Percentiles rank a stretch among this genome's conserved stretches.
These are phyloP conservation scores for Mollisiaceae sp. DNA, from an alignment of 2,329 filamentous ascomycete species.

Conservation along the genomic window DNA sequence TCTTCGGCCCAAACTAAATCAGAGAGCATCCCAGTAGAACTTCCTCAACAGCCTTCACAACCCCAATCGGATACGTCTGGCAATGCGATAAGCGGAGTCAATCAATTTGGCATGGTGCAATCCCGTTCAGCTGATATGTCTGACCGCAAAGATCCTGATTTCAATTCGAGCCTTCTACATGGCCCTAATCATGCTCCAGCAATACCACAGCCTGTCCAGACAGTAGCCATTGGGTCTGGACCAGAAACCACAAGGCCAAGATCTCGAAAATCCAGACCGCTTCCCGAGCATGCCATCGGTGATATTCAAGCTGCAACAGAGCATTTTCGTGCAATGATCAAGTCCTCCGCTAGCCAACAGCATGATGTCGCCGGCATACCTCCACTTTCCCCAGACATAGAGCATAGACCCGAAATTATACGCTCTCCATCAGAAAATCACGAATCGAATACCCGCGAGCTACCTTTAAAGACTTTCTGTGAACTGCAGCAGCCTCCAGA, in stretches of 20 bases:
- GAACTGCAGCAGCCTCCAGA: conserved; percentile 1
- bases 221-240: not conserved
- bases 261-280: not conserved
- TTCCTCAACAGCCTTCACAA: not conserved
- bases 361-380: not conserved
- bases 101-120: not conserved
- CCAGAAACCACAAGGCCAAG: not conserved
- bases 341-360: conserved; percentile 20
- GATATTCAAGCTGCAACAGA: conserved; percentile 23
- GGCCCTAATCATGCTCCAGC: not conserved
- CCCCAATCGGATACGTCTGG: not conserved
- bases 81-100: not conserved
- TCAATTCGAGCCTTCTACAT: not conserved
- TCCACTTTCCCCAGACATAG: not conserved
- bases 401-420: not conserved
- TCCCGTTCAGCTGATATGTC: not conserved
- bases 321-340: conserved; percentile 27
- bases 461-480: not conserved
- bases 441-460: not conserved
- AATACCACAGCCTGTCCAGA: not conserved
- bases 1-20: not conserved
- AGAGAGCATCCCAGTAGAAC: not conserved
- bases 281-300: conserved; percentile 6
- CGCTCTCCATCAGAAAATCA: not conserved
- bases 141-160: not conserved